Evolutionary conservation across 768 basidiomycete genomes (phyloP).

Genomic region (Galerina sulciceps): DNA sequence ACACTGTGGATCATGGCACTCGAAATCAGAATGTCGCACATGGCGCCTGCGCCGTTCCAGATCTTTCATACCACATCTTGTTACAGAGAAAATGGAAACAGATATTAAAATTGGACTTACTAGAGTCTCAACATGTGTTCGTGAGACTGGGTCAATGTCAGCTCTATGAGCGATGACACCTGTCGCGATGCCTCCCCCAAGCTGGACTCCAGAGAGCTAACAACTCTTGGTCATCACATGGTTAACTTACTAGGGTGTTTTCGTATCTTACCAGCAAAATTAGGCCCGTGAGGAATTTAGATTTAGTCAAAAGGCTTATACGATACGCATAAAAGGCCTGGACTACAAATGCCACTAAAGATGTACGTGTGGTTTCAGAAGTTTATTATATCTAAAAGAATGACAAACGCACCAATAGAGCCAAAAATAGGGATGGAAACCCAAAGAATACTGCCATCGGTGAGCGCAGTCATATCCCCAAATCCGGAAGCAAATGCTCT

Average conservation of each 20-base stretch:
- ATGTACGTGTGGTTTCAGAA: neutral
- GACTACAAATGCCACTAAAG: conserved; percentile 33
- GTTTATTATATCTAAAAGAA: neutral
- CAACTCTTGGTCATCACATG: neutral
- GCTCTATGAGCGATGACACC: conserved; percentile 6
- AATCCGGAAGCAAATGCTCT: conserved; percentile 31
- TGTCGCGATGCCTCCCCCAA: conserved; percentile 11
- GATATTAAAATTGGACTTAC: conserved; percentile 1
- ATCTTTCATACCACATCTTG: conserved; percentile 1
- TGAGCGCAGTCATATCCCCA: conserved; percentile 27
- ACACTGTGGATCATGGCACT: conserved; percentile 21
- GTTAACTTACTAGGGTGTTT: neutral
- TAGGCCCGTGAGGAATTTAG: conserved; percentile 5
- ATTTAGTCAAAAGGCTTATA: conserved; percentile 31
- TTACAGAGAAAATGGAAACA: neutral
- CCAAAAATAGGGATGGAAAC: conserved; percentile 33
- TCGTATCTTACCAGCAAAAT: conserved; percentile 6
- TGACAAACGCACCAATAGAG: conserved; percentile 26
- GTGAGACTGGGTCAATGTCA: neutral
- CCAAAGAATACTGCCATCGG: conserved; percentile 25
- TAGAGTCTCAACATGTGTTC: conserved; percentile 6
- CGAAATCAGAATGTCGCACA: conserved; percentile 20
- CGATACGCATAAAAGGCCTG: conserved; percentile 38
- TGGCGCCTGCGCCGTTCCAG: conserved; percentile 17
- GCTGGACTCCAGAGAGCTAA: neutral